These are phyloP conservation scores for Harringtonia aguacate DNA, from an alignment of 2,329 filamentous ascomycete genomes.

Conservation along the genomic window DNA sequence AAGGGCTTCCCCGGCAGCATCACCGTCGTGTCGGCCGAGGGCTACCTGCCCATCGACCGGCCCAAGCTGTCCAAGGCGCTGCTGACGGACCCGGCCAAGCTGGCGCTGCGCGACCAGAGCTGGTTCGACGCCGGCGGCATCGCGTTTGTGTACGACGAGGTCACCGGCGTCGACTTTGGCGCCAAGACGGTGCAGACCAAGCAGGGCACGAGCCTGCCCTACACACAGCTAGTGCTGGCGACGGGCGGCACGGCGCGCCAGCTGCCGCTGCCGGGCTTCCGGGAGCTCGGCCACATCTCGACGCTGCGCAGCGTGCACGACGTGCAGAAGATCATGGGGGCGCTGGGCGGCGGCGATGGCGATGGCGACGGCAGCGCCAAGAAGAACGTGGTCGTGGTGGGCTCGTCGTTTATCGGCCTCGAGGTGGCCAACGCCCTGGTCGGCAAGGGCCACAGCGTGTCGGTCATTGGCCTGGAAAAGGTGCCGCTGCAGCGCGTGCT, in stretches of 20 bases:
- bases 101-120: slow-evolving; percentile 63
- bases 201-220: slow-evolving; percentile 58
- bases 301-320: slow-evolving; percentile 69
- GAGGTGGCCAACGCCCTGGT: slow-evolving; percentile 80
- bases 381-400: slow-evolving; percentile 88
- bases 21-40: slow-evolving; percentile 75
- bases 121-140: slow-evolving; percentile 61
- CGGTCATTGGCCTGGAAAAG: slow-evolving; percentile 80
- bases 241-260: slow-evolving; percentile 70
- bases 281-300: slow-evolving; percentile 80
- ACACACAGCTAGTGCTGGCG: slow-evolving; percentile 83
- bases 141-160: slow-evolving; percentile 50
- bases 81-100: slow-evolving; percentile 67
- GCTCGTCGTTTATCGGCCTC: slow-evolving; percentile 96
- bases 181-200: slow-evolving; percentile 65
- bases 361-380: too few species aligned
- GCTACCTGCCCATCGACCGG: slow-evolving; percentile 80
- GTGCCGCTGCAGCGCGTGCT: slow-evolving; percentile 79
- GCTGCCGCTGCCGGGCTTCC: slow-evolving; percentile 76
- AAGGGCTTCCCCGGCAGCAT: slow-evolving; percentile 71
- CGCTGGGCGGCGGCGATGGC: slow-evolving; percentile 72
- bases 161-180: slow-evolving; percentile 65
- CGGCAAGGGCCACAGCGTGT: slow-evolving; percentile 74
- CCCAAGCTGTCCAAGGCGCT: slow-evolving; percentile 94
- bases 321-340: slow-evolving; percentile 63